Evolutionary conservation across 2,329 filamentous ascomycete species (phyloP), one percentile per base, ranked within the genome.

Genomic region (Polytolypa hystricis): DNA sequence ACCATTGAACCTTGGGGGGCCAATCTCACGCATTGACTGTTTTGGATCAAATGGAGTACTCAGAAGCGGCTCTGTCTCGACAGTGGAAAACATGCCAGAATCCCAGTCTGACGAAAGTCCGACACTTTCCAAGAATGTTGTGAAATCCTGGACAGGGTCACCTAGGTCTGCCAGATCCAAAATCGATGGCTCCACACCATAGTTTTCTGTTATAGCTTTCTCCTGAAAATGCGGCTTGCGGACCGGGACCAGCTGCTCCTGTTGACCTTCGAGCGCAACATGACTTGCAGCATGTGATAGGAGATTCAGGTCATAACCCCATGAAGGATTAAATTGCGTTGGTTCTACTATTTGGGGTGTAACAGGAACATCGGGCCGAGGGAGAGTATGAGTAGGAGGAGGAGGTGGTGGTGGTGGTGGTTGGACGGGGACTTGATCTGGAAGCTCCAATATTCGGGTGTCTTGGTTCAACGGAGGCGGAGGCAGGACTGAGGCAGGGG

Each of bases 261-360:
- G 60, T 42, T 67, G 62, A 11, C 61, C 60, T 42, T 65, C 64
- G 19, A 65, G 56, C 15, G 64, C 64, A 26, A 67, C 64, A 56
- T 67, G 64, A 38, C 64, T 67, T 8, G 64, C 64, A 17, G 64
- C 64, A 50, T 67, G 64, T 7, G 64, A 67, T 20, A 67, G 50
- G 11, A 67, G 52, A 40, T 67, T 67, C 39, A 67, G 46, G 39
- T 67, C 64, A 44, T 67, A 67, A n/a, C 64, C 64, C 64, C 64
- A 67, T 4, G 63, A 66, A 4, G 64, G 64, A 49, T 67, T 66
- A 43, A 66, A 65, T 29, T 64, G 59, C n/a, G 61, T 51, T 34
- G 61, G 57, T 32, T 62, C 62, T 37, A 65, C 52, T 33, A 64
- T 57, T 8, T 59, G 51, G 10, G 56, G 48, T 30, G 62, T 60